These are phyloP conservation scores for Leishmania arabica DNA, from an alignment of 208 protist species.

Conservation along the genomic window DNA sequence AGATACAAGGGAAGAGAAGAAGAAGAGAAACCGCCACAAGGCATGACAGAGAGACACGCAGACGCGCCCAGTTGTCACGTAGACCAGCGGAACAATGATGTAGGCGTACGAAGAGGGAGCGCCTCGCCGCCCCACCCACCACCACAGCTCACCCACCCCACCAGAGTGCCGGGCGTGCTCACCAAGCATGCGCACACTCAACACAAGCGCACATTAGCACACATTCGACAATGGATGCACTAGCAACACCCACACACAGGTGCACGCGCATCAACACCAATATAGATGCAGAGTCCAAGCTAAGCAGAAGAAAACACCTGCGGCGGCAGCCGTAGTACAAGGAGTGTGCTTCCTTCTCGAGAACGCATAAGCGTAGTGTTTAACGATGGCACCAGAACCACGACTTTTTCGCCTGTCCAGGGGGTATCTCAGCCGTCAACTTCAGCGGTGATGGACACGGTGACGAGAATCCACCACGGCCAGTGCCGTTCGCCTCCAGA, in stretches of 20 bases:
- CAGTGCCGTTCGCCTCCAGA: background rate
- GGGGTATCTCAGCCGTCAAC: background rate
- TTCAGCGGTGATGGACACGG: background rate
- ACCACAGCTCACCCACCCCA: background rate
- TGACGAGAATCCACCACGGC: background rate
- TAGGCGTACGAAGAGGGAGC: background rate
- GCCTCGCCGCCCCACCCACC: background rate
- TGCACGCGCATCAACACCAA: background rate
- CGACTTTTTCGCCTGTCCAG: background rate
- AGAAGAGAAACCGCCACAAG: slow-evolving; percentile 1
- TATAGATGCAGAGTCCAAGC: background rate
- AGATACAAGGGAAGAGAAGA: slow-evolving; percentile 8
- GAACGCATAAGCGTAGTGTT: background rate
- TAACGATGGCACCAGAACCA: slow-evolving; percentile 3
- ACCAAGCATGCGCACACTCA: background rate
- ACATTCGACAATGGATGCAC: background rate
- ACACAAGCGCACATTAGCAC: background rate
- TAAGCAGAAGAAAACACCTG: too few species aligned
- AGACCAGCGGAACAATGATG: background rate
- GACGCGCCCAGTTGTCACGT: background rate
- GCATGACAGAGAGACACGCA: background rate
- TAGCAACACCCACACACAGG: background rate
- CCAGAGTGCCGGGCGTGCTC: background rate
- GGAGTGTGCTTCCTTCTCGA: background rate
- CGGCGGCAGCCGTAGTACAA: background rate